Percentiles rank a stretch among this genome's conserved stretches.
phyloP scores from a whole-genome alignment of 176 grass and related monocot genomes.

The Oryza nivara region DNA sequence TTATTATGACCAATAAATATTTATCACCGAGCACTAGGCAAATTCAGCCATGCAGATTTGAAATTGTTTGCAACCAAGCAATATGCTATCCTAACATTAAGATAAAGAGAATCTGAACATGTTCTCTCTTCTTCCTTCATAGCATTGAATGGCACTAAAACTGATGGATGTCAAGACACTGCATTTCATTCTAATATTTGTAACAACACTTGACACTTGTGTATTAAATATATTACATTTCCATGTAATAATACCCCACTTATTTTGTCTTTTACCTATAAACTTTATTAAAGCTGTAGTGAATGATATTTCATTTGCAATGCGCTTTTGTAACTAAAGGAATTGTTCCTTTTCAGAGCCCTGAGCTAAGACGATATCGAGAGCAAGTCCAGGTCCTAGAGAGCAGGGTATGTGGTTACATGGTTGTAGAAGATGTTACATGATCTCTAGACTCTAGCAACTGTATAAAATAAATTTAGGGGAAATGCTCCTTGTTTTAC shows the following conservation, averaged over 20 bases:
- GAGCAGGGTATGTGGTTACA: conserved; percentile 53
- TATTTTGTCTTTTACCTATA: not conserved
- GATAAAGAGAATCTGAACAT: not conserved
- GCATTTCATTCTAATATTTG: conserved; percentile 17
- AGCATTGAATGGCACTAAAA: not conserved
- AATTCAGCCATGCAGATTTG: conserved; percentile 10
- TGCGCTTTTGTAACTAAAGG: conserved; percentile 22
- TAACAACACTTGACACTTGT: conserved; percentile 1
- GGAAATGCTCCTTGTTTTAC: conserved; percentile 8
- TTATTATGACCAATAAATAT: not conserved
- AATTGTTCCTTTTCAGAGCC: conserved; percentile 52
- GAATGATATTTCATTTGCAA: conserved; percentile 16
- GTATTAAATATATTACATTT: conserved; percentile 26
- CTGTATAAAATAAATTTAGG: not conserved
- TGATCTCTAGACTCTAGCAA: not conserved
- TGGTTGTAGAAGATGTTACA: not conserved
- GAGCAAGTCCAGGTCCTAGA: conserved; percentile 64
- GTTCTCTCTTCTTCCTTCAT: conserved; percentile 9
- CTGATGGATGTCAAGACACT: conserved; percentile 25
- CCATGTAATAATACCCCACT: not conserved
- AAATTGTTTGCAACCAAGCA: conserved; percentile 30
- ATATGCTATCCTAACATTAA: conserved; percentile 16
- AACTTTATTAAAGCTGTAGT: not conserved
- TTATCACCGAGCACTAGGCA: conserved; percentile 9
- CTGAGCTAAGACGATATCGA: conserved; percentile 62